Base-by-base conservation (phyloP, 306 rosid genomes). In the Pterocarpus santalinus region DNA sequence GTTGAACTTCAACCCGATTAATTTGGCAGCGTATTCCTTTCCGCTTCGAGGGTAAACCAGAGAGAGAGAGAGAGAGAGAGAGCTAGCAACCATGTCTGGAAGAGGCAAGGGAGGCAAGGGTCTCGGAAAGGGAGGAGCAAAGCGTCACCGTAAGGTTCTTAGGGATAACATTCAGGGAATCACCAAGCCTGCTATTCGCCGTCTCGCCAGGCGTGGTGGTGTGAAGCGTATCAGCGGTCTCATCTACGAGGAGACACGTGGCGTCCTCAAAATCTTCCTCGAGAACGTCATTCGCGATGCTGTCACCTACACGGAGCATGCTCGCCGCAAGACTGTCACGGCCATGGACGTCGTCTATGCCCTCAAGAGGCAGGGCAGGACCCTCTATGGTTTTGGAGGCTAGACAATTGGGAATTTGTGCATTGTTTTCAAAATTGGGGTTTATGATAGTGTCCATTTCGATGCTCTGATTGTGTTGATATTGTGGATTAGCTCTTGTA, bases 71-170 rank as follows among this genome's bases (percentile, higher is more conserved):
- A 3, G 52, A 46, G 39, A 46, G 38, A 68, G 5, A 43, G 2
- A 35, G 2, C 39, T 5, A 38, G 0, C 7, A 36, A 30, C 2
- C 65, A 89, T 89, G 92, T 89, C 92, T 9, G 92, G 92, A 75
- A 87, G 92, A 83, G 92, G 92, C n/a, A 89, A 89, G 6, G 90
- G 92, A 38, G 92, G 90, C 0, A 89, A 89, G 65, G 92, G 92
- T 0, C 76, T 89, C 0, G 92, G 90, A 81, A 89, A 89, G 84
- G 93, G 93, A 65, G 93, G 93, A 16, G 93, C 93, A 0, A 90
- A 90, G 51, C 89, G 91, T 1, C 93, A 90, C 11, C 91, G 93
- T 47, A 90, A 90, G 85, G 93, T 90, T 69, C 85, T 90, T 3
- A 64, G 91, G 52, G 92, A 89, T 72, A 89, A 89, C 85, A 89